These are phyloP conservation scores for Cyberlindnera mrakii DNA, from an alignment of 805 yeast species.

Conservation along the genomic window DNA sequence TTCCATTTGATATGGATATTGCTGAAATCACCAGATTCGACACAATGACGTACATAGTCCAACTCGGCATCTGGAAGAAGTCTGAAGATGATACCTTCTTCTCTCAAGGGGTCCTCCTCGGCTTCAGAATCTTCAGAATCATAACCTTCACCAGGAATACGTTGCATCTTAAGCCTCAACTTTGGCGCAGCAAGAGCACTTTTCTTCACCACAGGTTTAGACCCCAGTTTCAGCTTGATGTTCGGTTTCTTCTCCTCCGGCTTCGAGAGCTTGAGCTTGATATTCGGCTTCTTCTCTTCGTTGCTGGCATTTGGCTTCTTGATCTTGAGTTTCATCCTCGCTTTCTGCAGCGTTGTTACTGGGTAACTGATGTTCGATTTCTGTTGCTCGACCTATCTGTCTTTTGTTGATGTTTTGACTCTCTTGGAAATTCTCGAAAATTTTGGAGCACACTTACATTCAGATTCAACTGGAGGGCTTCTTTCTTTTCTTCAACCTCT, in stretches of 20 bases:
- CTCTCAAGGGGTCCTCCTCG: slow-evolving; percentile 90
- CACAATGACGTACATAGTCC: slow-evolving; percentile 69
- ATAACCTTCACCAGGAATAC: slow-evolving; percentile 91
- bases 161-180: slow-evolving; percentile 32
- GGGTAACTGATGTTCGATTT: background rate
- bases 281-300: slow-evolving; percentile 4
- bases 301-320: slow-evolving; percentile 3
- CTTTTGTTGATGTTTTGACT: background rate
- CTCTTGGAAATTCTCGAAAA: slow-evolving; percentile 3
- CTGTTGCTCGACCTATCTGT: background rate
- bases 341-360: background rate
- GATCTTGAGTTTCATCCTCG: slow-evolving; percentile 8
- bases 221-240: slow-evolving; percentile 11
- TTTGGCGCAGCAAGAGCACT: slow-evolving; percentile 26
- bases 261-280: slow-evolving; percentile 12
- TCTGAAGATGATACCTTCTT: slow-evolving; percentile 78
- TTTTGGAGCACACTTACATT: slow-evolving; percentile 2
- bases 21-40: slow-evolving; percentile 69
- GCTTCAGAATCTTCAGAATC: slow-evolving; percentile 95
- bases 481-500: background rate
- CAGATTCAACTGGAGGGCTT: background rate
- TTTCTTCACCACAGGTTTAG: background rate
- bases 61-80: slow-evolving; percentile 62
- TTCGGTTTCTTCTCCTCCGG: slow-evolving; percentile 4
- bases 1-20: slow-evolving; percentile 77